phyloP scores from a whole-genome alignment of 345 rosid genomes.

The Ricinus communis region DNA sequence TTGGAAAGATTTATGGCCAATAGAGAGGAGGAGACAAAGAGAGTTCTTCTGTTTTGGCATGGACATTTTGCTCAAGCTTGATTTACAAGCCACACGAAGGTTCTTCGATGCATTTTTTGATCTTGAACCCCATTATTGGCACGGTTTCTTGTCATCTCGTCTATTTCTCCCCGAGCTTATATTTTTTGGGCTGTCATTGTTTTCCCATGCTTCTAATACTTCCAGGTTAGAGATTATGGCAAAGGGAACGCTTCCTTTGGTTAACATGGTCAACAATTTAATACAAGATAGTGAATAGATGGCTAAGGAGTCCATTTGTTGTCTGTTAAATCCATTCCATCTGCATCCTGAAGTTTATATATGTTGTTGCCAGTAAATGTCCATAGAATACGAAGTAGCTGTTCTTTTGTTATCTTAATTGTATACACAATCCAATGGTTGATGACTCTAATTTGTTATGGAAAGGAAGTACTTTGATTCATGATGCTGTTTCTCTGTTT shows the following conservation, averaged over 20 bases:
- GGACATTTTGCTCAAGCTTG: constrained; percentile 90
- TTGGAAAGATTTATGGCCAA: constrained; percentile 98
- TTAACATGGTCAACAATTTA: constrained; percentile 77
- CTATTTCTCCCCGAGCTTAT: constrained; percentile 80
- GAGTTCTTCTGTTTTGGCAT: constrained; percentile 99
- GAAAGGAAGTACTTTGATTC: too few species aligned
- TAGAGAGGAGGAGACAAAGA: constrained; percentile 84
- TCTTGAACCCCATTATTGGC: constrained; percentile 87
- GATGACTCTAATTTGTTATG: not conserved
- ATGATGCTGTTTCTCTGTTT: too few species aligned
- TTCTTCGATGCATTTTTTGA: constrained; percentile 90
- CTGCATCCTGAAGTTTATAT: not conserved
- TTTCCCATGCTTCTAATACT: constrained; percentile 80
- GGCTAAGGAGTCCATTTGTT: constrained; percentile 13
- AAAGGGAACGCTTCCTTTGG: constrained; percentile 89
- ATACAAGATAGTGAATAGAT: constrained; percentile 68
- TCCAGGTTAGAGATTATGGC: constrained; percentile 95
- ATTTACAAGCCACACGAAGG: constrained; percentile 76
- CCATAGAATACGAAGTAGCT: not conserved
- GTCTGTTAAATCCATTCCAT: constrained; percentile 19
- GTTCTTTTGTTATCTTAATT: not conserved
- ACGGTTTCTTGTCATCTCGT: constrained; percentile 92
- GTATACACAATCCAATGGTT: not conserved
- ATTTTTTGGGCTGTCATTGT: constrained; percentile 77
- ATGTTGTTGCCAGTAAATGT: not conserved